Base-by-base conservation (phyloP, 176 grass and related monocot genomes). In the Pharus latifolius region DNA sequence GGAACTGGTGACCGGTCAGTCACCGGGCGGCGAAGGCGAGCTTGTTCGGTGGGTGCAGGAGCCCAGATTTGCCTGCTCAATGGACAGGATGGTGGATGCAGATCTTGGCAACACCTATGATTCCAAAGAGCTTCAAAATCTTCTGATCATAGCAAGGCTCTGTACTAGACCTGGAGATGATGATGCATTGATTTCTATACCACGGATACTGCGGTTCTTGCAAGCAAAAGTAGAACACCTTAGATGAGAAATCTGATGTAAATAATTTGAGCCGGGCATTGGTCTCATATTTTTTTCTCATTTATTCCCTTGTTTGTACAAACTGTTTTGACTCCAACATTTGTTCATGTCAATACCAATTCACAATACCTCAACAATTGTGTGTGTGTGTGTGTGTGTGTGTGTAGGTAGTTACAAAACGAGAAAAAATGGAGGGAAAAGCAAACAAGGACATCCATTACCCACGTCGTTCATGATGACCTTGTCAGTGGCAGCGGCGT, bases 1-100 rank as follows among this genome's bases (percentile, higher is more conserved):
- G 53, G 95, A 99, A 84, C 90, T 99, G 14, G 78, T 99, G 71
- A 99, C 95, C 16, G 90, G 90, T 13, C 95, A 94, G 60, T 91
- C 90, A 7, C 72, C 88, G 26, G 77, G 85, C 32, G 79, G 63
- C 53, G 84, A 94, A 70, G 80, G 79, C 17, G 96, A 99, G 67
- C 80, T 94, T 34, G 82, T 99, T 50, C 90, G 52, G 65, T 91
- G 87, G 90, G 82, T 95, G 57, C 90, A 99, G 73, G 87, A 90
- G 79, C 83, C 90, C 19, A 73, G 84, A 22, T 81, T 88, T 75
- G 83, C 63, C 5, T 74, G 62, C 12, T 88, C 90, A 14, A 82
- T 91, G 75, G 69, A 91, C 79, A 49, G 79, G 63, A 99, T 99
- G 90, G 90, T 99, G 60, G 96, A 99, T 73, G 80, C 87, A n/a